Percentiles rank a stretch among this genome's conserved stretches.
Evolutionary conservation across 495 filamentous ascomycete genomes (phyloP).

Genomic region (Penicillium mononematosum): DNA sequence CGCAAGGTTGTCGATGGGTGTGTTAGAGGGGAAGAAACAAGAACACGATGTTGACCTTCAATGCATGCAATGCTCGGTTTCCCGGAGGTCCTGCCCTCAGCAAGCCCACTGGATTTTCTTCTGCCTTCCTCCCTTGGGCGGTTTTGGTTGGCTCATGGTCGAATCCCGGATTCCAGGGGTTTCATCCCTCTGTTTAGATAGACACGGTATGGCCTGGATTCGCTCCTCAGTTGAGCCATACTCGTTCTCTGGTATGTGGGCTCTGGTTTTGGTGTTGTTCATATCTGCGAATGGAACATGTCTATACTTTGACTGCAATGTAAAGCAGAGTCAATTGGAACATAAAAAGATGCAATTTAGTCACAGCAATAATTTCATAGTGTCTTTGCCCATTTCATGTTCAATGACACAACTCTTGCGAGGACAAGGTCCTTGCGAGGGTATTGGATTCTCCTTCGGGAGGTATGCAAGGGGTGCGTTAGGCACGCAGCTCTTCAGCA

Average conservation of each 20-base stretch:
- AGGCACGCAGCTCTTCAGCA: neutral
- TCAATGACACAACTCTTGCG: too few relatives aligned
- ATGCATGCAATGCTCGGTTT: neutral
- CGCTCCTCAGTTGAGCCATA: neutral
- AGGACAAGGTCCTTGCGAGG: neutral
- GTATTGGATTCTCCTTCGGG: neutral
- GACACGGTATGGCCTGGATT: neutral
- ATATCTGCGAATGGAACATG: neutral
- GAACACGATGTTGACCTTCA: neutral
- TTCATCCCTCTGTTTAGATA: conserved; percentile 9
- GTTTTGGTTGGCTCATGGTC: neutral
- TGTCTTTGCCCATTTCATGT: too few relatives aligned
- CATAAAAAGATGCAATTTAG: too few relatives aligned
- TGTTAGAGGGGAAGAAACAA: conserved; percentile 15
- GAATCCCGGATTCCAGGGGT: conserved; percentile 17
- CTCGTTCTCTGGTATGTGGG: conserved; percentile 8
- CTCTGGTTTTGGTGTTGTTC: neutral
- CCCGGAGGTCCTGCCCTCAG: neutral
- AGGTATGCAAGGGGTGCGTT: conserved; percentile 4
- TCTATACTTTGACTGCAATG: neutral
- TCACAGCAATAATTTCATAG: too few relatives aligned
- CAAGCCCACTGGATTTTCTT: neutral
- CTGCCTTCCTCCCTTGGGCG: conserved; percentile 9
- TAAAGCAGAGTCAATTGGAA: neutral
- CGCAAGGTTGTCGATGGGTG: conserved; percentile 6